These are phyloP conservation scores for Cerrena zonata DNA, from an alignment of 1,284 basidiomycete species.

Conservation along the genomic window DNA sequence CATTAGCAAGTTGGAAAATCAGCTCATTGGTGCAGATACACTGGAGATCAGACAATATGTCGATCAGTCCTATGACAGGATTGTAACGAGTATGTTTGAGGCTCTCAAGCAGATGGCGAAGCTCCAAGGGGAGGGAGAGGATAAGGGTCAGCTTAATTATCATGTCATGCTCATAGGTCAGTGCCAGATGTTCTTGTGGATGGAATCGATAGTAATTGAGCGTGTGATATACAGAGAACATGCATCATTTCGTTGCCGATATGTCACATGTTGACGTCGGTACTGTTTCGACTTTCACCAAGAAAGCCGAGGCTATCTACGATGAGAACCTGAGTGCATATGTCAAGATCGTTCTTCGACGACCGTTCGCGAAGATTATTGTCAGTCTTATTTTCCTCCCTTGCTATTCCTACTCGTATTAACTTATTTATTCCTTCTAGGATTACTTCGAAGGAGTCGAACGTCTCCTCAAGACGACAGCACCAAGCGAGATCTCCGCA, in stretches of 20 bases:
- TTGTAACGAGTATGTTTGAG: conserved; percentile 87
- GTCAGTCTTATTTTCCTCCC: conserved; percentile 43
- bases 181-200: conserved; percentile 24
- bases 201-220: not conserved
- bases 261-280: conserved; percentile 65
- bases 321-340: conserved; percentile 84
- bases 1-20: conserved; percentile 77
- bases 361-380: conserved; percentile 84
- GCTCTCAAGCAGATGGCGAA: conserved; percentile 92
- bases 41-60: conserved; percentile 77
- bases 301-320: conserved; percentile 77
- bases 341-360: conserved; percentile 79
- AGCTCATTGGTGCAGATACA: conserved; percentile 73
- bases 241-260: conserved; percentile 88
- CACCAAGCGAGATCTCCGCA: conserved; percentile 73
- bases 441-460: conserved; percentile 94
- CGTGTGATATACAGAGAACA: conserved; percentile 67
- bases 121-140: conserved; percentile 82
- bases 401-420: not conserved
- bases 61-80: conserved; percentile 81
- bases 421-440: conserved; percentile 35
- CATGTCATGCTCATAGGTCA: conserved; percentile 91
- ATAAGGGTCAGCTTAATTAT: conserved; percentile 94
- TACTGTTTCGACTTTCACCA: conserved; percentile 64
- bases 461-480: conserved; percentile 74